Evolutionary conservation across 2,329 filamentous ascomycete species (phyloP).

Genomic region (Thielaviopsis ethacetica): DNA sequence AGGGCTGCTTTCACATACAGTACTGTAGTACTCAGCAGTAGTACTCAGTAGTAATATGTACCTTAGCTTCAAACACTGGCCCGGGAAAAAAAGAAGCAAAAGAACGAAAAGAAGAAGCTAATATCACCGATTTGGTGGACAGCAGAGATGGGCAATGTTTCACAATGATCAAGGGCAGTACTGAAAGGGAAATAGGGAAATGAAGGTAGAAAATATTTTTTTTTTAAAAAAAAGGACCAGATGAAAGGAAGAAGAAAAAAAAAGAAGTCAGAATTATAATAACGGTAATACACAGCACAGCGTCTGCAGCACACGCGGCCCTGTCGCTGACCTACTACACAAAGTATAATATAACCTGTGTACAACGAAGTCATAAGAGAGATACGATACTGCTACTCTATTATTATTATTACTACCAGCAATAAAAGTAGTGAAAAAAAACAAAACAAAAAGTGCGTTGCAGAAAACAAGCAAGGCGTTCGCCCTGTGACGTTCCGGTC

Average conservation of each 20-base stretch:
- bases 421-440: neutral
- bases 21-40: too few species aligned
- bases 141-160: neutral
- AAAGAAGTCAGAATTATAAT: neutral
- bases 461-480: slow-evolving; percentile 11
- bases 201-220: neutral
- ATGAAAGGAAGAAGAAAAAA: neutral
- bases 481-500: slow-evolving; percentile 9
- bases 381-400: too few species aligned
- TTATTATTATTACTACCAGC: too few species aligned
- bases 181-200: neutral
- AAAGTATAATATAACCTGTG: neutral
- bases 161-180: neutral
- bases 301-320: neutral
- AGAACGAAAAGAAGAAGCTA: neutral
- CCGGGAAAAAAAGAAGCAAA: neutral
- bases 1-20: too few species aligned
- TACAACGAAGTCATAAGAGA: neutral
- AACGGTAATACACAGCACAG: neutral
- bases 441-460: neutral
- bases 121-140: neutral
- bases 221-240: too few species aligned
- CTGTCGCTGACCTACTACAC: neutral
- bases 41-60: too few species aligned
- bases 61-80: neutral